Conservation (phyloP, 148 eudicot species). For the Rhododendron griersonianum region DNA sequence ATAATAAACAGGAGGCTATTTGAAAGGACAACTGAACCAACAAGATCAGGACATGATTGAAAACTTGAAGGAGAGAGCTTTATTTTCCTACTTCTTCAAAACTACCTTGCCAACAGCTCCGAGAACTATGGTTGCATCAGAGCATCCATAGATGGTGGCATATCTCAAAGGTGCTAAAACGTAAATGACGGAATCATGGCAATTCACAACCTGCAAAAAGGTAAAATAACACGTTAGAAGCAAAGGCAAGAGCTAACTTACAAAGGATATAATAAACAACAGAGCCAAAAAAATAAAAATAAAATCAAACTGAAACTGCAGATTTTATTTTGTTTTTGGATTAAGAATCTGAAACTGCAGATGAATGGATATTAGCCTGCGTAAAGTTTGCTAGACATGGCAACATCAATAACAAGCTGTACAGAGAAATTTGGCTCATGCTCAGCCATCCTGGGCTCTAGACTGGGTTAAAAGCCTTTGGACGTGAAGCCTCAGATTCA, state of each 20-base stretch:
- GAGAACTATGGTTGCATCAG: slow-evolving; percentile 89
- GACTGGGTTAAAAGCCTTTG: neutral
- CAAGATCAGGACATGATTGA: neutral
- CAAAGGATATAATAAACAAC: neutral
- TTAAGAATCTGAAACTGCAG: neutral
- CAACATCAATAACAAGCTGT: neutral
- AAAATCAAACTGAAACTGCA: neutral
- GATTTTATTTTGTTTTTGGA: neutral
- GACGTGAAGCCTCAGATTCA: neutral
- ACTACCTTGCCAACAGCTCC: slow-evolving; percentile 99
- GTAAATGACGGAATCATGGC: slow-evolving; percentile 91
- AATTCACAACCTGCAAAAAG: slow-evolving; percentile 66
- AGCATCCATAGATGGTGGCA: slow-evolving; percentile 94
- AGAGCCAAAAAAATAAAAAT: neutral
- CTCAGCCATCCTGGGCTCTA: neutral
- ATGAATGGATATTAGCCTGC: neutral
- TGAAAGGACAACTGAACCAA: neutral
- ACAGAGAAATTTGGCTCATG: neutral
- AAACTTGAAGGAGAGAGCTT: neutral
- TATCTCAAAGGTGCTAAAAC: slow-evolving; percentile 83
- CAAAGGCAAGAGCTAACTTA: neutral
- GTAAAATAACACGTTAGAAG: neutral
- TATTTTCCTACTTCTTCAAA: neutral
- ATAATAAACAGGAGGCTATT: neutral
- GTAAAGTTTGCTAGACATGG: neutral